Evolutionary conservation across 2,329 filamentous ascomycete species (phyloP), one percentile per base, ranked within the genome.

Genomic region (Penicillium sp.): DNA sequence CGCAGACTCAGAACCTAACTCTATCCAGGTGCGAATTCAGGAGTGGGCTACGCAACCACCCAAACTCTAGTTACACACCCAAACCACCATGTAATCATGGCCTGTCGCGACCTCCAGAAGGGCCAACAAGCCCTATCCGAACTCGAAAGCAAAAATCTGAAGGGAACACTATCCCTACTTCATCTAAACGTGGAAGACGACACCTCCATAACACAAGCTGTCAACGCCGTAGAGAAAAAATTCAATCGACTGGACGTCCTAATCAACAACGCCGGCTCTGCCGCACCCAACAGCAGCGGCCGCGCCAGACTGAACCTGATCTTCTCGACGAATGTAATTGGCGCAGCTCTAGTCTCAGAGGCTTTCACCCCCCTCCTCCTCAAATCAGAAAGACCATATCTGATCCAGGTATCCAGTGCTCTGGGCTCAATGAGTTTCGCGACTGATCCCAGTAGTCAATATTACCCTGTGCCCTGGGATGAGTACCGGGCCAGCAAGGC

Each of bases 291-390:
- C 4, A 41, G 38, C 19, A 55, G 11, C 16, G 57, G 59, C 14
- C 56, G 55, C 43, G 52, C 57, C 7, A 46, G 50, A 25, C 8
- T 62, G 10, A 48, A 12, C n/a, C 41, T 47, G 16, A 57, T 59
- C 6, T 62, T 75, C 37, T 65, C 72, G n/a, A 71, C 67, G 8
- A 75, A 75, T 40, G 70, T 75, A 31, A 67, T 66, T 17, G 70
- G 70, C 9, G 63, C 70, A 1, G 61, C 64, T 1, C 31, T 75
- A 4, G 48, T 75, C 3, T 67, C 70, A 0, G 56, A 71, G 26
- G 66, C 66, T 1, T 61, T 75, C n/a, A 19, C 65, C 2, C 72
- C 69, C 0, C 64, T 76, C 0, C 60, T 77, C 7, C 60, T 67
- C 7, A 64, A 65, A 22, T 73, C 72, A 2, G 50, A 60, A 3